Evolutionary conservation across 2,329 filamentous ascomycete genomes (phyloP).

Genomic region (Nigrospora oryzae): DNA sequence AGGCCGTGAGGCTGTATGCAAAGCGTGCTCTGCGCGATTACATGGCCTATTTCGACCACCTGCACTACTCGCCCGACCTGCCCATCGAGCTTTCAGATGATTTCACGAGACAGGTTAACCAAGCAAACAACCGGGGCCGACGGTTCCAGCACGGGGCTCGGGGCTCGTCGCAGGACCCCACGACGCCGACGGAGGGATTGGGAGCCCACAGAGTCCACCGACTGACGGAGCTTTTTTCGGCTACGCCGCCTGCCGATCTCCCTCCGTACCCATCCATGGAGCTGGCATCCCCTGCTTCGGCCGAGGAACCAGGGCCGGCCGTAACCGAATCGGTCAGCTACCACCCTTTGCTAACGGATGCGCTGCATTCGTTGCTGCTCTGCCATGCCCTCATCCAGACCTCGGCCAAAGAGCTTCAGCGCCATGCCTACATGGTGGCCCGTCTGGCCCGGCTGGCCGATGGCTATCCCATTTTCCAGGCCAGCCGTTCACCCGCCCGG

Average conservation of each 20-base stretch:
- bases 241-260: constrained; percentile 56
- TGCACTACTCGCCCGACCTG: constrained; percentile 71
- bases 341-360: constrained; percentile 72
- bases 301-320: constrained; percentile 23
- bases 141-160: constrained; percentile 20
- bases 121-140: constrained; percentile 29
- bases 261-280: constrained; percentile 55
- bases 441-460: constrained; percentile 66
- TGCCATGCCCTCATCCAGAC: constrained; percentile 76
- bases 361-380: constrained; percentile 68
- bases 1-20: constrained; percentile 63
- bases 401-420: constrained; percentile 65
- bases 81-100: constrained; percentile 51
- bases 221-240: constrained; percentile 59
- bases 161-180: constrained; percentile 34
- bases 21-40: constrained; percentile 72
- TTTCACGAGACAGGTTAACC: constrained; percentile 48
- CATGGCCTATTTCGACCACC: constrained; percentile 59
- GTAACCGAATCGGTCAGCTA: constrained; percentile 61
- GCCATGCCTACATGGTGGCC: constrained; percentile 76
- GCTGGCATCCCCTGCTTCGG: constrained; percentile 14
- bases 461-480: constrained; percentile 73
- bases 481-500: constrained; percentile 61
- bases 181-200: constrained; percentile 12
- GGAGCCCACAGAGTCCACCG: constrained; percentile 30